Evolutionary conservation across 345 rosid genomes (phyloP), one percentile per base, ranked within the genome.

Genomic region (Populus pruinosa): DNA sequence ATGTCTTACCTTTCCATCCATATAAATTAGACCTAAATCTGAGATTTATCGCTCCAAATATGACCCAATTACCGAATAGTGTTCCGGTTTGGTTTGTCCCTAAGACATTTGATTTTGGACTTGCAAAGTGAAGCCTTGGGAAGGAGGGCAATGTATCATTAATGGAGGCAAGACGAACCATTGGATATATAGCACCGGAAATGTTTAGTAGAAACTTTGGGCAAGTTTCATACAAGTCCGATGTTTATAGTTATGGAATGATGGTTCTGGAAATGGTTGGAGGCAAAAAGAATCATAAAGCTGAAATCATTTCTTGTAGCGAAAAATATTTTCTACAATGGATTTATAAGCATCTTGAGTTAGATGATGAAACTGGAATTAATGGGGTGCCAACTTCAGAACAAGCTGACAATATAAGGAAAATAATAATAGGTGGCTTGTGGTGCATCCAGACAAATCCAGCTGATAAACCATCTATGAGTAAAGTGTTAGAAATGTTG

Each of bases 381-480:
- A n/a, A 23, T 20, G 44, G 50, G n/a, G 69, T 23, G 6, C 4
- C 5, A 8, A 25, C 69, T 17, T 33, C 10, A 41, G 69, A 74
- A 36, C 69, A 63, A 23, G 20, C 27, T 62, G 77, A 74, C n/a
- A 74, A 17, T 9, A 17, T 29, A 11, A 59, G 68, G 31, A 25
- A 39, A 16, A 21, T 72, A 65, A 5, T 29, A 21, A 21, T 73
- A 23, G 68, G 61, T 36, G 78, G 66, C 6, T 50, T 35, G 71
- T 83, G 88, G 86, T 86, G 88, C 76, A 78, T 83, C 14, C 85
- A 83, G 27, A 78, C 77, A 18, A 71, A 67, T 67, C 86, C 86
- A 59, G 29, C 12, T 8, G 77, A 82, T 14, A 78, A 81, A 27
- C 86, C 81, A 56, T 35, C 83, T 16, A 82, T 84, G 59, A 78